Evolutionary conservation across 2,329 filamentous ascomycete genomes (phyloP), one percentile per base, ranked within the genome.

Genomic region (Torrubiella hemipterigena): DNA sequence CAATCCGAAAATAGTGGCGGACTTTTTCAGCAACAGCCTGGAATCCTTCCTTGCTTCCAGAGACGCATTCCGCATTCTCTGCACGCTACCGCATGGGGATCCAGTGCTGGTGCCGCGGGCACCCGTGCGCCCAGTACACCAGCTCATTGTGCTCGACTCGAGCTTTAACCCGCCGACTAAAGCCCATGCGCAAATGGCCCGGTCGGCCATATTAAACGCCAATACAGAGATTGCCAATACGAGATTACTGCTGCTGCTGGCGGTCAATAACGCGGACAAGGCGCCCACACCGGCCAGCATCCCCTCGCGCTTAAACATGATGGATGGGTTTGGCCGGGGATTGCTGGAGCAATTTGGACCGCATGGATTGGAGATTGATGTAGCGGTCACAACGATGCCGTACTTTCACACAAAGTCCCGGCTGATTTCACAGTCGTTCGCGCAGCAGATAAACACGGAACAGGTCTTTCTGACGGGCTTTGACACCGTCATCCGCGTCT

Each of bases 401-500:
- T 86, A 78, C 48, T 91, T 89, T 44, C 72, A 73, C 35, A 75
- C 78, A 45, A 89, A 89, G 55, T 72, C 73, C 7, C 42, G 46
- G 10, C 73, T 71, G 2, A 73, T 87, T 17, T 56, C 61, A 0
- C 45, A 50, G 7, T 51, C 52, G 1, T 59, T 22, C 74, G 71
- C 40, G 32, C 34, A 11, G 18, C 22, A 19, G 8, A 13, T 17
- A 13, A 29, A 46, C 8, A 46, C 51, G 7, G 58, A 66, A 32
- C 79, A 85, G 44, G 57, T 81, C 4, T 82, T 82, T 45, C 67
- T 87, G 3, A 69, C 74, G 2, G 83, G 83, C 17, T 89, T 75
- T 48, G 82, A 89, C 45, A 89, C 82, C 0, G 56, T 87, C 6
- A 72, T 80, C 12, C 69, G 82, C 14, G 73, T 36, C 31, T 71